Evolutionary conservation across 2,329 filamentous ascomycete species (phyloP).

Genomic region (Cytospora leucostoma): DNA sequence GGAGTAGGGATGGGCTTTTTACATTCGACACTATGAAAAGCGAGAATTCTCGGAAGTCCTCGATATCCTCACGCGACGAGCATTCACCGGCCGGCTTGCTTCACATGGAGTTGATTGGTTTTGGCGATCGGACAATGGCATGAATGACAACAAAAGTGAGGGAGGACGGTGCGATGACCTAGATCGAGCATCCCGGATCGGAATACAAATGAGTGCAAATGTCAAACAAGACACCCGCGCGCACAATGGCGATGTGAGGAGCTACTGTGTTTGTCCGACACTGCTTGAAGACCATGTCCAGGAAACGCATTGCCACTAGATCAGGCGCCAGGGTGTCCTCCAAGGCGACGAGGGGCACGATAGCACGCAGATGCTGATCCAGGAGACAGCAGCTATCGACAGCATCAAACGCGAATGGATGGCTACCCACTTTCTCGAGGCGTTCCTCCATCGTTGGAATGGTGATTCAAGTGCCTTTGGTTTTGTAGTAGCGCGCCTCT

Average conservation of each 20-base stretch:
- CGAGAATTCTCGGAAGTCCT: slow-evolving; percentile 15
- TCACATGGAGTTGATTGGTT: slow-evolving; percentile 29
- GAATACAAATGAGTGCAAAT: slow-evolving; percentile 28
- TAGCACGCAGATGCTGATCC: neutral
- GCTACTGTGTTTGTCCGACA: neutral
- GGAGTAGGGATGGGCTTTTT: slow-evolving; percentile 20
- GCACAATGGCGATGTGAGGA: neutral
- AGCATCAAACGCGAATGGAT: neutral
- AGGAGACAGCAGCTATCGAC: neutral
- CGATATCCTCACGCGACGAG: slow-evolving; percentile 22
- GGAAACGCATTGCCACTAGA: neutral
- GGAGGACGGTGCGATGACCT: slow-evolving; percentile 24
- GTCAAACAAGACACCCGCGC: neutral
- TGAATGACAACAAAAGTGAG: slow-evolving; percentile 16
- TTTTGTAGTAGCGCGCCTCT: neutral
- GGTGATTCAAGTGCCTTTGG: neutral
- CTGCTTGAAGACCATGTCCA: neutral
- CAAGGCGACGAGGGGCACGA: neutral
- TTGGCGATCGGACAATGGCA: slow-evolving; percentile 28
- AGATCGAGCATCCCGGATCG: slow-evolving; percentile 26
- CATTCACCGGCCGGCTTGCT: slow-evolving; percentile 24
- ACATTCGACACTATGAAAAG: slow-evolving; percentile 24
- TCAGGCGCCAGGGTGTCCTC: neutral
- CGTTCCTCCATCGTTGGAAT: neutral
- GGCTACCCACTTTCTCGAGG: neutral